Evolutionary conservation across 768 basidiomycete genomes (phyloP).

Genomic region (Suillus brevipes): DNA sequence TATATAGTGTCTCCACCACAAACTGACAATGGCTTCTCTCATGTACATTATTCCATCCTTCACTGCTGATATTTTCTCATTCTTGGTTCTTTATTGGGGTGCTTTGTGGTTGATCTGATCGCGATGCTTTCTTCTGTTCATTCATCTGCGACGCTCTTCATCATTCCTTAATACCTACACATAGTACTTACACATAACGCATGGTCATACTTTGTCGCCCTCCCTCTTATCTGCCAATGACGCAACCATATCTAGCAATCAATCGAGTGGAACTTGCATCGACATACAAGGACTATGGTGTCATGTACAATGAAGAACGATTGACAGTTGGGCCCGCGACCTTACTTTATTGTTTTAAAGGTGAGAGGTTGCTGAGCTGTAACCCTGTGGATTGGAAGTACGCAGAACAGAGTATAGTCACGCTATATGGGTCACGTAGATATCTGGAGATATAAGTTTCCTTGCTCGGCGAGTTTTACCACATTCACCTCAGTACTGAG

Average conservation of each 20-base stretch:
- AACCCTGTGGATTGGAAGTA: too few species aligned
- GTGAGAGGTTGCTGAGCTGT: too few species aligned
- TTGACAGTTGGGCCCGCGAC: neutral
- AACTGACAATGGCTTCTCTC: neutral
- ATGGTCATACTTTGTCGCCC: constrained; percentile 2
- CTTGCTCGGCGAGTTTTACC: too few species aligned
- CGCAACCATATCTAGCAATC: constrained; percentile 1
- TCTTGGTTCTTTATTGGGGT: constrained; percentile 24
- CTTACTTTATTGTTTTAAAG: too few species aligned
- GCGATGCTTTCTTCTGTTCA: constrained; percentile 26
- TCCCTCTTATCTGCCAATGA: neutral
- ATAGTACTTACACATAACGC: constrained; percentile 4
- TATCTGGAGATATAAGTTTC: too few species aligned
- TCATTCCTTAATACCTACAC: constrained; percentile 5
- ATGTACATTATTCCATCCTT: constrained; percentile 26
- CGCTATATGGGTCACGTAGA: too few species aligned
- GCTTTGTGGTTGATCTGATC: constrained; percentile 18
- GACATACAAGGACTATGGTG: neutral
- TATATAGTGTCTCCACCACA: constrained; percentile 14
- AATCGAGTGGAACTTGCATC: neutral
- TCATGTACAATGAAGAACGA: neutral
- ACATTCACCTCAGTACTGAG: too few species aligned
- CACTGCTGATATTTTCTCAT: constrained; percentile 17
- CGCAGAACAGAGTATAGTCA: too few species aligned
- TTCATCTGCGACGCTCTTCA: constrained; percentile 29